These are phyloP conservation scores for Paramecium pentaurelia DNA, from an alignment of 73 alveolate species.

Conservation along the genomic window DNA sequence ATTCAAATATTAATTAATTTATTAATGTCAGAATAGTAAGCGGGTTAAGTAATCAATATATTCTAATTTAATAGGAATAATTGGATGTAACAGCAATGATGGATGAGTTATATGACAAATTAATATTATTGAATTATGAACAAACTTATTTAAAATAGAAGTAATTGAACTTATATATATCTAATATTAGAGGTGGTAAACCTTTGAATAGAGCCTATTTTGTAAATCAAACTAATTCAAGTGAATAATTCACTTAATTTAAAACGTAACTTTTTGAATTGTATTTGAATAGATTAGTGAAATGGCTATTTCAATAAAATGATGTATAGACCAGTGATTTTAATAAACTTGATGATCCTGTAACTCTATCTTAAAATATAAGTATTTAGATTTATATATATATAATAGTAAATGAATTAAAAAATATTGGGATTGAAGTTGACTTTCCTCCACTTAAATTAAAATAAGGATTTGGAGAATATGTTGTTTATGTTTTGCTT, in stretches of 20 bases:
- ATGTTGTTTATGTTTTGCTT: slow-evolving; percentile 25
- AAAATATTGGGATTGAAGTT: slow-evolving; percentile 56
- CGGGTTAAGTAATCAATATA: neutral
- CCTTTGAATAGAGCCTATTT: slow-evolving; percentile 56
- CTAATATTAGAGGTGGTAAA: neutral
- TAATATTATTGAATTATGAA: slow-evolving; percentile 46
- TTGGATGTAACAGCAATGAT: slow-evolving; percentile 53
- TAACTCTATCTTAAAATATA: slow-evolving; percentile 47
- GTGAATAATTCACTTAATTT: slow-evolving; percentile 54
- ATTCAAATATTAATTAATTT: neutral
- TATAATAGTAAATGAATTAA: slow-evolving; percentile 46
- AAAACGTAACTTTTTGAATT: slow-evolving; percentile 50
- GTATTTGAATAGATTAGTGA: slow-evolving; percentile 32
- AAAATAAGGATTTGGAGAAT: slow-evolving; percentile 58
- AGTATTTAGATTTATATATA: neutral
- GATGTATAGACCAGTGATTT: slow-evolving; percentile 54
- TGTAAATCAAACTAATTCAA: slow-evolving; percentile 33
- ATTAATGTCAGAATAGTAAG: neutral
- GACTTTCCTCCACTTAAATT: slow-evolving; percentile 58
- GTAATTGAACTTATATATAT: neutral
- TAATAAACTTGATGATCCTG: slow-evolving; percentile 55
- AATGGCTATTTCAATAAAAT: slow-evolving; percentile 55
- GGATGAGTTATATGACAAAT: slow-evolving; percentile 57
- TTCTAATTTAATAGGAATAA: neutral
- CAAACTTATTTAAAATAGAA: slow-evolving; percentile 11